These are phyloP conservation scores for Tilletia walkeri DNA, from an alignment of 1,284 basidiomycete genomes.

Conservation along the genomic window DNA sequence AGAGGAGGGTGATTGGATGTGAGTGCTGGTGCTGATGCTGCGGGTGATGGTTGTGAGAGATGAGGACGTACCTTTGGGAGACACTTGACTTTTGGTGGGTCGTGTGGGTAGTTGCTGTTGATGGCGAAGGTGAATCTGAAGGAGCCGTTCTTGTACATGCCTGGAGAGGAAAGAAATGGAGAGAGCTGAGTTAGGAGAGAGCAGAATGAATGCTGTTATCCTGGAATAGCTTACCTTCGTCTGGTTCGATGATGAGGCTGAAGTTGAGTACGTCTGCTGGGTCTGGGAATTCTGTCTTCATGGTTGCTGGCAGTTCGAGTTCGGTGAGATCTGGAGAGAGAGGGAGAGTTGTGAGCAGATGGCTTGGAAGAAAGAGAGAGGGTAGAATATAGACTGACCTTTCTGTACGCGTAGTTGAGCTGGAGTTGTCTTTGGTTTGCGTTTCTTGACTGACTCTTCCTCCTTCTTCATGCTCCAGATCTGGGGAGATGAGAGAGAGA, in stretches of 20 bases:
- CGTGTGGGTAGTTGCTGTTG: constrained; percentile 97
- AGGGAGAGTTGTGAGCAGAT: neutral
- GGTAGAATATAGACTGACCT: constrained; percentile 62
- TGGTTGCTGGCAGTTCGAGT: constrained; percentile 89
- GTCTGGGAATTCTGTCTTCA: constrained; percentile 91
- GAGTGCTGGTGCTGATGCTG: neutral
- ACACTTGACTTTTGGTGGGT: constrained; percentile 98
- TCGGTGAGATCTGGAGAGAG: constrained; percentile 81
- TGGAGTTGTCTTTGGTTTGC: constrained; percentile 76
- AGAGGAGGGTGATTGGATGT: neutral
- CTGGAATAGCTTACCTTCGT: constrained; percentile 81
- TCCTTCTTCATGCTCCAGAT: constrained; percentile 55
- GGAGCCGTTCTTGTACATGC: constrained; percentile 94
- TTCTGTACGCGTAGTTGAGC: constrained; percentile 98
- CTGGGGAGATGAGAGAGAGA: constrained; percentile 18
- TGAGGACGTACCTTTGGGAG: constrained; percentile 71
- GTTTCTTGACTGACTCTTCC: constrained; percentile 49
- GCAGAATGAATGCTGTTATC: neutral
- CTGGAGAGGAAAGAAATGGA: constrained; percentile 58
- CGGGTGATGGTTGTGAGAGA: constrained; percentile 16
- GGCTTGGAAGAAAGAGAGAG: neutral
- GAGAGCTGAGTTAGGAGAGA: neutral
- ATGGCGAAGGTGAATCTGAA: constrained; percentile 93
- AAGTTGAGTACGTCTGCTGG: constrained; percentile 93
- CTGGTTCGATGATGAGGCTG: constrained; percentile 87